Percentiles rank a stretch among this genome's conserved stretches.
Conservation (phyloP, 169 alveolate genomes). For the Babesia gibsoni region DNA sequence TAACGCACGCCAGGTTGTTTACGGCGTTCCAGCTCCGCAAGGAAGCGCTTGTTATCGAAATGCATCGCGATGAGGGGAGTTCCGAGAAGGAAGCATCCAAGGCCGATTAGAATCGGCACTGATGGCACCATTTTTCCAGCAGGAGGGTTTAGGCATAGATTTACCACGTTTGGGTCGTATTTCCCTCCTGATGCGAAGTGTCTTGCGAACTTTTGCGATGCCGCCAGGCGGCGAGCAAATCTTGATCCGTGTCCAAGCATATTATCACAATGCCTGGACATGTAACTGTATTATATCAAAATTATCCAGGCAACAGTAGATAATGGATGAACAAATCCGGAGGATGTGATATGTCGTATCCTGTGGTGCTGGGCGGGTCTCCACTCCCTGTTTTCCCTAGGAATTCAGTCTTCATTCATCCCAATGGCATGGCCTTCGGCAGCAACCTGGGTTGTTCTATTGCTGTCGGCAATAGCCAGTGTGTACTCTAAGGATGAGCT, state of each 20-base stretch:
- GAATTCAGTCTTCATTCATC: not conserved
- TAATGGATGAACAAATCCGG: not conserved
- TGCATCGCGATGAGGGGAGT: conserved; percentile 43
- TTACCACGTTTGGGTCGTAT: conserved; percentile 58
- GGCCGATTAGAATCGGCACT: not conserved
- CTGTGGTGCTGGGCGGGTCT: conserved; percentile 1
- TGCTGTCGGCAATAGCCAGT: not conserved
- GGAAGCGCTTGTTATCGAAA: conserved; percentile 40
- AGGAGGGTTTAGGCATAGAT: conserved; percentile 31
- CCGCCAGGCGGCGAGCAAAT: not conserved
- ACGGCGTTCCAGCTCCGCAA: conserved; percentile 47
- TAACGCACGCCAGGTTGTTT: conserved; percentile 12
- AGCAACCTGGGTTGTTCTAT: not conserved
- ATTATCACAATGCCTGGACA: not conserved
- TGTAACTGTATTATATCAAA: not conserved
- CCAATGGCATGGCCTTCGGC: not conserved
- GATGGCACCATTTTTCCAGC: conserved; percentile 25
- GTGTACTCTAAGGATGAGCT: conserved; percentile 19
- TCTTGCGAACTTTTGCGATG: conserved; percentile 1
- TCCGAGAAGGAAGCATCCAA: conserved; percentile 33
- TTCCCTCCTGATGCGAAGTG: conserved; percentile 4
- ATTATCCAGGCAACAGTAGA: not conserved
- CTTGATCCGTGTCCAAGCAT: conserved; percentile 1
- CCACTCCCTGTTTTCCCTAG: not conserved
- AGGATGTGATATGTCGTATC: not conserved